A percentile compares a stretch with the other conserved stretches of the same genome.
Conservation (phyloP, 169 alveolate genomes). For the Eimeria tenella region DNA sequence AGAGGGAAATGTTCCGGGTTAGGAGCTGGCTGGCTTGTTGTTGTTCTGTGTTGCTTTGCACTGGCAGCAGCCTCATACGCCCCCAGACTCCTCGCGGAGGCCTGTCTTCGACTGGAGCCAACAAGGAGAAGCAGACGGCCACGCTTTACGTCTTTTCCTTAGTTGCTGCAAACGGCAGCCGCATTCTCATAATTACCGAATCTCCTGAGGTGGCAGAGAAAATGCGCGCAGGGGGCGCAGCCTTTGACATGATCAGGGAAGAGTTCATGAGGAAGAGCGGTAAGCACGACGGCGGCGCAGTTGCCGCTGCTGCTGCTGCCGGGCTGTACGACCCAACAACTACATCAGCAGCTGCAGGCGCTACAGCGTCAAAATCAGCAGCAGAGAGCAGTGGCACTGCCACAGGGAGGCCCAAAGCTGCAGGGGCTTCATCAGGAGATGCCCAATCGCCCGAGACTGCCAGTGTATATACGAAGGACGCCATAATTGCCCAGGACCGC, state of each 20-base stretch:
- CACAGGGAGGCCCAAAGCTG: not conserved
- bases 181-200: conserved; percentile 9
- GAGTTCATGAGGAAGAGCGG: conserved; percentile 5
- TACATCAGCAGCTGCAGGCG: not conserved
- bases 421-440: not conserved
- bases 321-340: conserved; percentile 4
- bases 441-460: not conserved
- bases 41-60: not conserved
- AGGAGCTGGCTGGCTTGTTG: not conserved
- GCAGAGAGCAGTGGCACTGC: not conserved
- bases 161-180: conserved; percentile 44
- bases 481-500: not conserved
- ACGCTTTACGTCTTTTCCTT: conserved; percentile 10
- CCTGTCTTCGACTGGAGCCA: not conserved
- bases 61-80: conserved; percentile 6
- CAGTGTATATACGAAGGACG: not conserved
- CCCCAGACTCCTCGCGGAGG: conserved; percentile 46
- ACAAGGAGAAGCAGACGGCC: not conserved
- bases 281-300: conserved; percentile 5
- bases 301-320: not conserved
- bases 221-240: conserved; percentile 43
- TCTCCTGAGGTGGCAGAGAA: conserved; percentile 28
- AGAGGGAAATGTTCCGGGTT: too few relatives aligned
- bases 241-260: conserved; percentile 32
- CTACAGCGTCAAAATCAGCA: not conserved